Conservation (phyloP, 495 filamentous ascomycete species). For the Pyrenula massariospora region DNA sequence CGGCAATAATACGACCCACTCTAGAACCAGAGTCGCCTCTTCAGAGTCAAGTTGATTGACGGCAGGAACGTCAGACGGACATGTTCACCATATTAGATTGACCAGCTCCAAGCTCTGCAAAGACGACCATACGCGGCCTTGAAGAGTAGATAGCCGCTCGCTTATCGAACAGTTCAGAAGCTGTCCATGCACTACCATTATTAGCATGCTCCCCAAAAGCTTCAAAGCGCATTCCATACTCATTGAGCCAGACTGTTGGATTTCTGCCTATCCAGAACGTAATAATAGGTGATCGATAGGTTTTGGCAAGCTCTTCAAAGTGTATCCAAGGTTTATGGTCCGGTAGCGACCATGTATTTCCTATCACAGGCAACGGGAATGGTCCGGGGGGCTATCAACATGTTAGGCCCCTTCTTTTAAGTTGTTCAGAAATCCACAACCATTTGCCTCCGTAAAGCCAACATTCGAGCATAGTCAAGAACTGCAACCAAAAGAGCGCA, state of each 20-base stretch:
- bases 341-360: constrained; percentile 21
- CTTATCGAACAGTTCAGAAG: constrained; percentile 1
- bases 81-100: constrained; percentile 49
- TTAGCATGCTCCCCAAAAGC: no score
- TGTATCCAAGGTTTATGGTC: constrained; percentile 6
- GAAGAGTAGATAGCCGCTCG: constrained; percentile 11
- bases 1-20: no score
- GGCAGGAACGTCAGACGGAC: constrained; percentile 10
- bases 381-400: constrained; percentile 24
- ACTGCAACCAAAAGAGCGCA: not conserved
- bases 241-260: constrained; percentile 55
- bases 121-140: constrained; percentile 30
- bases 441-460: not conserved
- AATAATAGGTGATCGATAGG: constrained; percentile 36
- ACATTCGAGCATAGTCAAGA: not conserved
- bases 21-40: no score
- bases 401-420: no score
- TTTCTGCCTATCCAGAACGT: constrained; percentile 54
- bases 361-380: constrained; percentile 14
- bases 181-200: not conserved
- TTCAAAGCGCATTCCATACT: constrained; percentile 52
- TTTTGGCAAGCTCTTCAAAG: constrained; percentile 12
- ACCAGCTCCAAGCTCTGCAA: constrained; percentile 43
- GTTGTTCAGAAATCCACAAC: not conserved
- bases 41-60: no score